Percentiles rank a stretch among this genome's conserved stretches.
These are phyloP conservation scores for Sclerotinia minor DNA, from an alignment of 2,329 filamentous ascomycete genomes.

Conservation along the genomic window DNA sequence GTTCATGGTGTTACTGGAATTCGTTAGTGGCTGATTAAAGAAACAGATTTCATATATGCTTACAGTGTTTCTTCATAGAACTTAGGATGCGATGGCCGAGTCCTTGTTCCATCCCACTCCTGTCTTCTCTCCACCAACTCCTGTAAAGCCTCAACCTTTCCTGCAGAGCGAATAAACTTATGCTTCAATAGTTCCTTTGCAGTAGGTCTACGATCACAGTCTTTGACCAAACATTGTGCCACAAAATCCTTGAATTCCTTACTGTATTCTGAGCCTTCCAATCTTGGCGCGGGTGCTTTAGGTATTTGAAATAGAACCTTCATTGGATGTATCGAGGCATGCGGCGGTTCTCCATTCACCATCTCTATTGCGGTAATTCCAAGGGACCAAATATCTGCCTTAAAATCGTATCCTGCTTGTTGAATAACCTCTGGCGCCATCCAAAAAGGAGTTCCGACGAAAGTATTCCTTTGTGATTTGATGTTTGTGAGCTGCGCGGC, in stretches of 20 bases:
- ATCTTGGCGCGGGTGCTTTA: constrained; percentile 78
- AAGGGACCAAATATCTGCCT: constrained; percentile 90
- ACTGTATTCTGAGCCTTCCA: constrained; percentile 80
- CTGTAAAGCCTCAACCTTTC: constrained; percentile 83
- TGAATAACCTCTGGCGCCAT: constrained; percentile 96
- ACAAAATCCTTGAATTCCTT: constrained; percentile 94
- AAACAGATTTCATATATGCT: constrained; percentile 33
- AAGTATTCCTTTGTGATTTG: constrained; percentile 95
- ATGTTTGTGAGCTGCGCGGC: constrained; percentile 96
- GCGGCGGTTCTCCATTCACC: constrained; percentile 83
- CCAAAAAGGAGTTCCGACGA: constrained; percentile 96
- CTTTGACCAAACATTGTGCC: constrained; percentile 85
- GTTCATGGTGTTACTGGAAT: constrained; percentile 61
- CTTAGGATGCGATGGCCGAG: constrained; percentile 67
- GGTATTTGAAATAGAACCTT: constrained; percentile 91
- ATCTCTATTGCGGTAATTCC: constrained; percentile 91
- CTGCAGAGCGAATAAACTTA: constrained; percentile 82
- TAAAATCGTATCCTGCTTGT: constrained; percentile 80
- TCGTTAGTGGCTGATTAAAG: constrained; percentile 29
- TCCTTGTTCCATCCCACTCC: constrained; percentile 74
- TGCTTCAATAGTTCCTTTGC: constrained; percentile 87
- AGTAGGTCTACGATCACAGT: constrained; percentile 78
- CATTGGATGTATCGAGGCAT: constrained; percentile 86
- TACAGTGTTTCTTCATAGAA: constrained; percentile 93
- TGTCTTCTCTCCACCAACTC: constrained; percentile 83